Conservation (phyloP, 1,284 basidiomycete genomes). For the Meripilus lineatus region DNA sequence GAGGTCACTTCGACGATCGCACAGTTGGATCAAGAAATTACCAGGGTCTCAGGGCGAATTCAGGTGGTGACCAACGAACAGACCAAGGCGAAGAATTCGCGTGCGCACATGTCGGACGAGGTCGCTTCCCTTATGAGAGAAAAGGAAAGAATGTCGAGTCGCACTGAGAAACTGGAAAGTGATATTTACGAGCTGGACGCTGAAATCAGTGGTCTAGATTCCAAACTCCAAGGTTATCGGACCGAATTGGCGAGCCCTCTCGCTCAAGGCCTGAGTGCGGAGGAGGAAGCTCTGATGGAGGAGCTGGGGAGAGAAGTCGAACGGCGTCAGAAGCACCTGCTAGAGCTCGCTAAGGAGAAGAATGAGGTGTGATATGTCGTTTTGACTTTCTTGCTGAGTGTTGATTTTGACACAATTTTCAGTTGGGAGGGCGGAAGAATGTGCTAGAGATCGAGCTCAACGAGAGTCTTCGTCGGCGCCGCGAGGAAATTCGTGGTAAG, state of each 20-base stretch:
- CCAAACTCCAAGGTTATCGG: conserved; percentile 60
- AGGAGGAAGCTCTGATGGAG: conserved; percentile 71
- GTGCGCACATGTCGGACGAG: conserved; percentile 67
- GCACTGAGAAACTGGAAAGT: conserved; percentile 63
- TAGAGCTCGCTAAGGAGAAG: conserved; percentile 66
- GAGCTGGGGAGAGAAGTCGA: conserved; percentile 77
- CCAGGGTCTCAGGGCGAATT: conserved; percentile 69
- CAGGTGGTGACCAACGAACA: conserved; percentile 71
- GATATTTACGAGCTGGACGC: conserved; percentile 70
- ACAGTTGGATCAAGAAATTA: conserved; percentile 85
- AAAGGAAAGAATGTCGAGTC: conserved; percentile 63
- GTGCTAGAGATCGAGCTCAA: conserved; percentile 90
- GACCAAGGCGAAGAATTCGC: conserved; percentile 63
- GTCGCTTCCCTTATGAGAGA: conserved; percentile 60
- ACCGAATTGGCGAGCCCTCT: conserved; percentile 78
- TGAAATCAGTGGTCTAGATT: conserved; percentile 57
- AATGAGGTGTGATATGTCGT: conserved; percentile 56
- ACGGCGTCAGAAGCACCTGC: conserved; percentile 61
- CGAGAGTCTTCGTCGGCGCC: conserved; percentile 77
- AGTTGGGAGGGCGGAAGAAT: conserved; percentile 80
- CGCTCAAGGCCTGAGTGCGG: conserved; percentile 64
- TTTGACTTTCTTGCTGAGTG: conserved; percentile 2
- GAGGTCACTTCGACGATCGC: conserved; percentile 74
- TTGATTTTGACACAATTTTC: conserved; percentile 7
- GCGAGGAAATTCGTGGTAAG: conserved; percentile 73